These are phyloP conservation scores for Ceratocystis smalleyi DNA, from an alignment of 2,329 filamentous ascomycete species.

Conservation along the genomic window DNA sequence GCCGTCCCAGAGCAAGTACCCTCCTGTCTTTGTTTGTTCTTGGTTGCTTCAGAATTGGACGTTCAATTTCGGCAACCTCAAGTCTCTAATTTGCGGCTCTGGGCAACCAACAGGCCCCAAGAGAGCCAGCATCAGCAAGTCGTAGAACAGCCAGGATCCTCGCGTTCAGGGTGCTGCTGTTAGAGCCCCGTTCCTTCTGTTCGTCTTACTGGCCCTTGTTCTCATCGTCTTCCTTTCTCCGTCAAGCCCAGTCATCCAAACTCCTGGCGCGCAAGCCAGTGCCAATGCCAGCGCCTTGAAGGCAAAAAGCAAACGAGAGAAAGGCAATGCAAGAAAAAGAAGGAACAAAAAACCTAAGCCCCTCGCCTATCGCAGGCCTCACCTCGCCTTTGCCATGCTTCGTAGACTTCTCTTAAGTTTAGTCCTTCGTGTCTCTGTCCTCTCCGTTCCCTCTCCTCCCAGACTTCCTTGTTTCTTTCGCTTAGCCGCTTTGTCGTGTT, in stretches of 20 bases:
- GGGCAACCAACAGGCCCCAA: not conserved
- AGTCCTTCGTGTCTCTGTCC: not conserved
- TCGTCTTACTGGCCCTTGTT: not conserved
- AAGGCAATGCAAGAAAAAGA: too few relatives aligned
- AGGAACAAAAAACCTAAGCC: too few relatives aligned
- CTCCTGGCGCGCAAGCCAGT: too few relatives aligned
- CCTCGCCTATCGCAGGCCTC: not conserved
- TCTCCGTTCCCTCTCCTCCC: not conserved
- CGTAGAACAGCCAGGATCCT: too few relatives aligned
- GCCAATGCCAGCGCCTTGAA: too few relatives aligned
- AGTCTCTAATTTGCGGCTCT: constrained; percentile 3
- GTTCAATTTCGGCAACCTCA: not conserved
- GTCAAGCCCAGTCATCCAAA: not conserved
- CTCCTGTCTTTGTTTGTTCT: not conserved
- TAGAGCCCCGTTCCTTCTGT: not conserved
- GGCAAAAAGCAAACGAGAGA: too few relatives aligned
- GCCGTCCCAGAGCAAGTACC: too few relatives aligned
- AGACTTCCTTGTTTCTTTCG: not conserved
- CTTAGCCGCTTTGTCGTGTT: not conserved
- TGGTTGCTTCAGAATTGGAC: not conserved
- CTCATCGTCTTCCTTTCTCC: not conserved
- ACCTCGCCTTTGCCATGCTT: not conserved
- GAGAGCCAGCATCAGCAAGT: not conserved
- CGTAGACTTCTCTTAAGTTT: not conserved
- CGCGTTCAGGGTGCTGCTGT: not conserved